Evolutionary conservation across 75 land plant genomes (phyloP), one percentile per base, ranked within the genome.

Genomic region (Isoetes taiwanensis): DNA sequence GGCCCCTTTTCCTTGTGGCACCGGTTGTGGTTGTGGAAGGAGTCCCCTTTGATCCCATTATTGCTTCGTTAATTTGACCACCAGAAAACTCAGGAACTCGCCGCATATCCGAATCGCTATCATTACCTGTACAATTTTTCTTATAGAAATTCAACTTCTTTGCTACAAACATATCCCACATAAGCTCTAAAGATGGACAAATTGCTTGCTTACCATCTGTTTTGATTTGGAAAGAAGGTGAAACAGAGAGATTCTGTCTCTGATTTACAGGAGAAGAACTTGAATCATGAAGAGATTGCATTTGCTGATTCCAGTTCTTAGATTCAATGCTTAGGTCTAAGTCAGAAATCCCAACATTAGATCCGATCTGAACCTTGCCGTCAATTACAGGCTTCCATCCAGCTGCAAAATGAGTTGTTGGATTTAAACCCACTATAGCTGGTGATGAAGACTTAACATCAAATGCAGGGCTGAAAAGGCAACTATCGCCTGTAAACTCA

Each of bases 31-130:
- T 64, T 57, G 66, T 78, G 39, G 67, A 71, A 35, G 54, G 28
- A 33, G 79, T 66, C 41, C 46, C 79, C 34, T 73, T 85, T 26
- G 69, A 72, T 43, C 79, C 84, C 53, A 84, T 70, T n/a, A n/a
- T n/a, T n/a, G n/a, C n/a, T n/a, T n/a, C n/a, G n/a, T n/a, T 14
- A 14, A 37, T 37, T 37, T 37, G 9, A 37, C 38, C 38, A 9
- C 38, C 38, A 37, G 38, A 14, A 9, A 37, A 37, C 62, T 90
- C 96, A 14, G 97, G 97, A 39, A 90, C 97, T 64, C 94, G 73
- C 57, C 94, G 62, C 60, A 86, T 74, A 69, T 90, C 97, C 32
- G 86, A 93, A 34, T 90, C 97, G 48, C 94, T 86, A 54, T 86
- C 97, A 68, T 78, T 72, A 0, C 80, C 97, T 90, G 62, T 38